These are phyloP conservation scores for Testicularia cyperi DNA, from an alignment of 1,284 basidiomycete genomes.

Conservation along the genomic window DNA sequence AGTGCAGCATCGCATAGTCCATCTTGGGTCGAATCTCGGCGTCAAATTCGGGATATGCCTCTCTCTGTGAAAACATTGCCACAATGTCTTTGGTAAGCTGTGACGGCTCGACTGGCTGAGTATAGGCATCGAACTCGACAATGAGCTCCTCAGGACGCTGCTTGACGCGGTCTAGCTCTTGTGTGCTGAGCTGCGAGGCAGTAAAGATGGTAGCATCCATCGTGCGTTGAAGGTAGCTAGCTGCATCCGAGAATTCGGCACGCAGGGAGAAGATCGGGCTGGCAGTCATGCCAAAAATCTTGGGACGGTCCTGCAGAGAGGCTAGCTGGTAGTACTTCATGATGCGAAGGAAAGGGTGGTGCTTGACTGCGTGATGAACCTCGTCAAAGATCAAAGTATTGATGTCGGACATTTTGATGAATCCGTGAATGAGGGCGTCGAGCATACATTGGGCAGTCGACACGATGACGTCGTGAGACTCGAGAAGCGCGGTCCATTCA, in stretches of 20 bases:
- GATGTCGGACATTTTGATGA: constrained; percentile 39
- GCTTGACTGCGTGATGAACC: constrained; percentile 41
- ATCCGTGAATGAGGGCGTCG: constrained; percentile 40
- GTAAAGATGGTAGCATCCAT: constrained; percentile 44
- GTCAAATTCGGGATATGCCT: not conserved
- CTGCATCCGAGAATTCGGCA: constrained; percentile 13
- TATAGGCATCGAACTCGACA: constrained; percentile 34
- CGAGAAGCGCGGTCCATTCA: constrained; percentile 22
- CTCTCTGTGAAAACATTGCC: constrained; percentile 1
- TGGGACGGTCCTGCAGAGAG: constrained; percentile 11
- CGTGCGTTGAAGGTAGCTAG: constrained; percentile 17
- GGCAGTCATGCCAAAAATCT: constrained; percentile 52
- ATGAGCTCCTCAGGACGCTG: constrained; percentile 35
- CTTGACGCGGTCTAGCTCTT: constrained; percentile 25
- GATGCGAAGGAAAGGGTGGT: constrained; percentile 38
- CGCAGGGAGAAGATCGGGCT: constrained; percentile 31
- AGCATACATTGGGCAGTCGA: constrained; percentile 44
- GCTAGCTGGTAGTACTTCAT: constrained; percentile 42
- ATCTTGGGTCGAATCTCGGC: constrained; percentile 29
- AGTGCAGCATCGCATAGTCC: constrained; percentile 20
- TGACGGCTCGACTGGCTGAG: constrained; percentile 11
- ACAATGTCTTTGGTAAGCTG: constrained; percentile 11
- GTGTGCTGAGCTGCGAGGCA: constrained; percentile 6
- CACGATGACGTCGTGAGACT: constrained; percentile 40
- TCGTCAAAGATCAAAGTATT: constrained; percentile 47